Percentiles rank a stretch among this genome's conserved stretches.
Evolutionary conservation across 495 filamentous ascomycete species (phyloP).

Genomic region (Parathielavia appendiculata): DNA sequence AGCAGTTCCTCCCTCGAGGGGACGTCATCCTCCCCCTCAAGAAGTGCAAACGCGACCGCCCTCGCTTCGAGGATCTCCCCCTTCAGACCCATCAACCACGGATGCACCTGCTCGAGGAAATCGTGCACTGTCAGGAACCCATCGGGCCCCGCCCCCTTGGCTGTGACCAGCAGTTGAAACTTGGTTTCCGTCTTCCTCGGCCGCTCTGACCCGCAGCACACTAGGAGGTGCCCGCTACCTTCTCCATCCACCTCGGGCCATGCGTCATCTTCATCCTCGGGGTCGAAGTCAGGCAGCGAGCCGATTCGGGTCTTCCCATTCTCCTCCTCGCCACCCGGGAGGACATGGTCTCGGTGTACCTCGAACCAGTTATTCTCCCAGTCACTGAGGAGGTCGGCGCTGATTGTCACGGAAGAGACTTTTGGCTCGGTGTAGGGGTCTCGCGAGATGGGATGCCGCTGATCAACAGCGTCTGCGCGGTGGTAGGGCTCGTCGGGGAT

Average conservation of each 20-base stretch:
- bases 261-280: not conserved
- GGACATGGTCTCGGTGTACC: not conserved
- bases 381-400: not conserved
- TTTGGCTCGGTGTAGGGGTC: not conserved
- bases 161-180: not conserved
- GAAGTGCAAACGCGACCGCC: not conserved
- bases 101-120: not conserved
- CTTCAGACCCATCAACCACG: not conserved
- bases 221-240: not conserved
- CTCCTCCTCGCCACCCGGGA: not conserved
- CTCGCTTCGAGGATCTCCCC: constrained; percentile 1
- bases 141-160: not conserved
- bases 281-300: not conserved
- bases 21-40: not conserved
- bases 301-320: not conserved
- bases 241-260: not conserved
- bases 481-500: not conserved
- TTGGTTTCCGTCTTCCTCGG: not conserved
- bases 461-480: not conserved
- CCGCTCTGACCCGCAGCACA: not conserved
- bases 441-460: not conserved
- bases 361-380: constrained; percentile 5
- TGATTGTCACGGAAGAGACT: not conserved
- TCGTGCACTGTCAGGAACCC: constrained; percentile 6
- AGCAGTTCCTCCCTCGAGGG: not conserved